A percentile compares a stretch with the other conserved stretches of the same genome.
phyloP scores from a whole-genome alignment of 2,329 filamentous ascomycete species.

The Didymella glomerata region DNA sequence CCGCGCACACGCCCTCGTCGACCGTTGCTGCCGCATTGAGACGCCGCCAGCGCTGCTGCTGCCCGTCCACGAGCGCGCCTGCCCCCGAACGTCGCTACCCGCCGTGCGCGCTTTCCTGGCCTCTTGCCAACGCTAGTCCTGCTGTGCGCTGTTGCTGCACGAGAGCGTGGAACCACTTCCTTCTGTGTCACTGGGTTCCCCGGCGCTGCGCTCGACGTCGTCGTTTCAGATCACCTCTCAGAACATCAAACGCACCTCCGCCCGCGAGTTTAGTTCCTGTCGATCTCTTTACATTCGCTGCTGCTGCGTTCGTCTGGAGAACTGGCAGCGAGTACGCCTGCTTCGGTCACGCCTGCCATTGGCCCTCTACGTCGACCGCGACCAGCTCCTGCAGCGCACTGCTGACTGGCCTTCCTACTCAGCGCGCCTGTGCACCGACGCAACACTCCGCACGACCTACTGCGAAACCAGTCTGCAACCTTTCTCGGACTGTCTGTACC shows the following conservation, averaged over 20 bases:
- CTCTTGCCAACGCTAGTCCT: conserved; percentile 9
- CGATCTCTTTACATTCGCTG: conserved; percentile 30
- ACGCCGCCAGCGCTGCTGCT: conserved; percentile 10
- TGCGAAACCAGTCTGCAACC: conserved; percentile 7
- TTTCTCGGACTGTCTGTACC: conserved; percentile 6
- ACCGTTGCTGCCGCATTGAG: conserved; percentile 12
- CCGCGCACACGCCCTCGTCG: conserved; percentile 10
- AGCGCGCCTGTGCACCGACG: not conserved
- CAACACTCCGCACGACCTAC: not conserved
- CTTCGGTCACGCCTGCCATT: conserved; percentile 29
- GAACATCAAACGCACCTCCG: conserved; percentile 33
- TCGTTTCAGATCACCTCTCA: conserved; percentile 47
- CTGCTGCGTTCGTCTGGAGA: conserved; percentile 21
- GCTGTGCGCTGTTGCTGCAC: conserved; percentile 21
- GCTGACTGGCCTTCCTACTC: conserved; percentile 7
- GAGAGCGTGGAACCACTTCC: conserved; percentile 10
- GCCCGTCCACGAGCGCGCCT: conserved; percentile 2
- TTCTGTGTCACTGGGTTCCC: conserved; percentile 21
- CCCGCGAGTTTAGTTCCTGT: conserved; percentile 19
- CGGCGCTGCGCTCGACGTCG: conserved; percentile 32
- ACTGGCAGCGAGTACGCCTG: conserved; percentile 19
- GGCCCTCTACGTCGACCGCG: conserved; percentile 19
- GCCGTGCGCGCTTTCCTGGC: conserved; percentile 2
- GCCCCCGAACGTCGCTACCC: conserved; percentile 1
- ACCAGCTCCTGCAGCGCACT: conserved; percentile 18